Evolutionary conservation across 768 basidiomycete genomes (phyloP).

Genomic region (Naganishia friedmannii): DNA sequence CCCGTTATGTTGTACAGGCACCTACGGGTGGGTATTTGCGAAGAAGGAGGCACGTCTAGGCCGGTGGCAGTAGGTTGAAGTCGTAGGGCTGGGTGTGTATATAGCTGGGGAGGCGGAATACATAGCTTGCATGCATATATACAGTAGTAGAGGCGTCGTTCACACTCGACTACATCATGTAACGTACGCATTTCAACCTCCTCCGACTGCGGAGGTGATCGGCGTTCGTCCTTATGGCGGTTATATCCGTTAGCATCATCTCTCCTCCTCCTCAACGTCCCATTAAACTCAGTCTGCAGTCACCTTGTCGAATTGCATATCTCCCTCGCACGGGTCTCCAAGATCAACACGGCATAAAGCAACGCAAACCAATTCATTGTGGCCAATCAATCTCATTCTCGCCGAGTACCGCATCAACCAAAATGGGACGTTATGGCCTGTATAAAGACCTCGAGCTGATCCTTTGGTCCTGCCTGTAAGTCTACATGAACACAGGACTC

Average conservation of each 20-base stretch:
- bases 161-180: too few relatives aligned
- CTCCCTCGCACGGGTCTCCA: too few relatives aligned
- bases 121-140: too few relatives aligned
- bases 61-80: too few relatives aligned
- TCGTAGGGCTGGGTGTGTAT: too few relatives aligned
- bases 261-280: background rate
- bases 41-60: too few relatives aligned
- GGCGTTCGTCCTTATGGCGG: background rate
- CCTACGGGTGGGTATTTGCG: too few relatives aligned
- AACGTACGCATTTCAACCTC: too few relatives aligned
- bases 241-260: background rate
- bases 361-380: background rate
- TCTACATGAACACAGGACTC: background rate
- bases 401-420: background rate
- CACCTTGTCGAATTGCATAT: background rate
- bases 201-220: background rate
- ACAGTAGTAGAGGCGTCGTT: too few relatives aligned
- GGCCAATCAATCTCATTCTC: background rate
- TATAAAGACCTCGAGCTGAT: background rate
- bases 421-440: background rate
- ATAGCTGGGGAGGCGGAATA: too few relatives aligned
- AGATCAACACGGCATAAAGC: too few relatives aligned
- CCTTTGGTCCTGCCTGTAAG: background rate
- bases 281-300: background rate
- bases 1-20: too few relatives aligned